These are phyloP conservation scores for Dysphania ambrosioides DNA, from an alignment of 148 eudicot genomes.

Conservation along the genomic window DNA sequence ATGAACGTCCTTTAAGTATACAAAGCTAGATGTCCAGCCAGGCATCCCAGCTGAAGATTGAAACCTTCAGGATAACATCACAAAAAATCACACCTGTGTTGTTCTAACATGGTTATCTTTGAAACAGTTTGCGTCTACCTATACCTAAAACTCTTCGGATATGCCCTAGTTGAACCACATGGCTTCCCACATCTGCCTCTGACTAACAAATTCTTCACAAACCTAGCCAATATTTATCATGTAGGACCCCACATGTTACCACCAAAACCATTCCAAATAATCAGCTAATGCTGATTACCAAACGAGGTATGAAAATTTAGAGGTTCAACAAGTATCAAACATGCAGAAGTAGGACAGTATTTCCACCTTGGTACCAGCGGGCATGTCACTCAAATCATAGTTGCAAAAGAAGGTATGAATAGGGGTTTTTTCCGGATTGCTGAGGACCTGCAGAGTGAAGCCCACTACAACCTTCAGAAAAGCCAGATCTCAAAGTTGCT, in stretches of 20 bases:
- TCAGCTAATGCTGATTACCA: background rate
- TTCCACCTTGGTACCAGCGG: conserved; percentile 71
- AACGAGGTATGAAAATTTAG: background rate
- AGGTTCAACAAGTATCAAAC: background rate
- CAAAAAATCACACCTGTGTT: background rate
- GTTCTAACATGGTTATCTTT: background rate
- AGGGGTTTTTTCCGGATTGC: conserved; percentile 81
- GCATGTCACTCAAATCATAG: conserved; percentile 82
- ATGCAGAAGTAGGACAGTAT: background rate
- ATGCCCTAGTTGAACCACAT: background rate
- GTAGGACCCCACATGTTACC: background rate
- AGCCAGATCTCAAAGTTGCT: background rate
- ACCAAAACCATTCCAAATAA: background rate
- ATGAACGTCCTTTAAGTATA: background rate
- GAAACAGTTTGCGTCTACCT: background rate
- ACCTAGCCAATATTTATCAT: background rate
- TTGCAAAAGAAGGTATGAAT: conserved; percentile 74
- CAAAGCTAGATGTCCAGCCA: background rate
- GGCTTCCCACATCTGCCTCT: background rate
- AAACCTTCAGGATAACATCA: background rate
- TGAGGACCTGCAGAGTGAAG: conserved; percentile 49
- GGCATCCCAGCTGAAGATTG: background rate
- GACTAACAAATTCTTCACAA: background rate
- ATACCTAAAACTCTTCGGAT: background rate
- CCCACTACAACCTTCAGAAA: conserved; percentile 1